phyloP scores from a whole-genome alignment of 2,329 filamentous ascomycete genomes.

The Pochonia chlamydosporia region DNA sequence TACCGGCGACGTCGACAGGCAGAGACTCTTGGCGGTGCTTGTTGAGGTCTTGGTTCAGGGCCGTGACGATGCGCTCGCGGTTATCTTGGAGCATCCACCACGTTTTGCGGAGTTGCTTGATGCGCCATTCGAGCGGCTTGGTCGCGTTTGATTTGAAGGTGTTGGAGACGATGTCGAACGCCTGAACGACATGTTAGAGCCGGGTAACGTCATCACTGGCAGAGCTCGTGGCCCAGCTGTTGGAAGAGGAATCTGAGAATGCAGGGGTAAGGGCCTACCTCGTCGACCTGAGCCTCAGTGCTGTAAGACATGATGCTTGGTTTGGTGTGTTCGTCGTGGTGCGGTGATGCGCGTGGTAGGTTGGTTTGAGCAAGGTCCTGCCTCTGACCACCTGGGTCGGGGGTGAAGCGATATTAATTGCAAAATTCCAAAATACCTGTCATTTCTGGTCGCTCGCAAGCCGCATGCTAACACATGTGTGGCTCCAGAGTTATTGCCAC shows the following conservation, averaged over 20 bases:
- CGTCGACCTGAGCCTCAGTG: constrained; percentile 9
- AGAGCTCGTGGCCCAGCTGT: no score
- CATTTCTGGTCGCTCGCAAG: no score
- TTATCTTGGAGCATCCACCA: constrained; percentile 37
- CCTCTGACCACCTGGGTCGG: no score
- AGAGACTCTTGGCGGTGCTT: constrained; percentile 27
- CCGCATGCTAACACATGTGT: no score
- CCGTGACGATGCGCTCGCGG: constrained; percentile 23
- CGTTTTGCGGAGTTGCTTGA: constrained; percentile 33
- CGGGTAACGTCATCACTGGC: no score
- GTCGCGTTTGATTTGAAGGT: constrained; percentile 19
- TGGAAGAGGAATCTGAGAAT: no score
- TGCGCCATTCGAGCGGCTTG: constrained; percentile 31
- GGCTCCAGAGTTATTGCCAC: no score
- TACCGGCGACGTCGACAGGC: constrained; percentile 21
- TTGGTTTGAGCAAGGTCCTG: no score
- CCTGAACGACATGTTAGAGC: not conserved
- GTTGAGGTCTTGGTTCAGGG: constrained; percentile 28
- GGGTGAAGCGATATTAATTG: no score
- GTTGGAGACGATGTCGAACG: constrained; percentile 5
- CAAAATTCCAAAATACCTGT: no score
- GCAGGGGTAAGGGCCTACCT: not conserved
- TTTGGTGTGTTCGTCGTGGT: no score
- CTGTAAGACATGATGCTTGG: constrained; percentile 7
- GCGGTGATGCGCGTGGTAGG: no score